Evolutionary conservation across 441 rosid genomes (phyloP).

Genomic region (Adansonia rubrostipa): DNA sequence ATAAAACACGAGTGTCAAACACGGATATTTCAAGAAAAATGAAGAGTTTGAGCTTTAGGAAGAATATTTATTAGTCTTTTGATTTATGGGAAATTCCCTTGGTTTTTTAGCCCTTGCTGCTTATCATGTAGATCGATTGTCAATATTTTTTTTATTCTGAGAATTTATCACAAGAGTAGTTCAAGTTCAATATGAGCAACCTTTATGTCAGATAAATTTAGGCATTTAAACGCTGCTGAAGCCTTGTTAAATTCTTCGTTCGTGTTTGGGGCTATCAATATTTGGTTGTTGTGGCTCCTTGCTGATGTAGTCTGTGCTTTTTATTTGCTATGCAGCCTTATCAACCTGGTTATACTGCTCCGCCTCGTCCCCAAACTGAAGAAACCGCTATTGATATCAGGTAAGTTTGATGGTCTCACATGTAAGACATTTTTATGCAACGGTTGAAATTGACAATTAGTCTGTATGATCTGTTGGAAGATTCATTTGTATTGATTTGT

Average conservation of each 20-base stretch:
- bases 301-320: conserved; percentile 18
- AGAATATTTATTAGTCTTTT: neutral
- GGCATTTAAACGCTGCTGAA: neutral
- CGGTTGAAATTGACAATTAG: neutral
- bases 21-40: no score
- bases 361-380: conserved; percentile 16
- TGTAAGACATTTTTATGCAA: neutral
- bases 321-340: conserved; percentile 46
- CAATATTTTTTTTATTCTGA: neutral
- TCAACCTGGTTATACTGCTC: conserved; percentile 24
- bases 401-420: conserved; percentile 34
- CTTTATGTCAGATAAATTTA: neutral
- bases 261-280: neutral
- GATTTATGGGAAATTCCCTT: neutral
- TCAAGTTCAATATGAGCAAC: neutral
- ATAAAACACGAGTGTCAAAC: no score
- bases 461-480: conserved; percentile 1
- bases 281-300: conserved; percentile 18
- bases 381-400: conserved; percentile 31
- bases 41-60: neutral
- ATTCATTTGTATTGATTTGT: conserved; percentile 18
- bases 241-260: neutral
- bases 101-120: neutral
- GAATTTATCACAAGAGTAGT: neutral
- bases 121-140: neutral